A percentile compares a stretch with the other conserved stretches of the same genome.
Conservation (phyloP, 805 yeast genomes). For the Torulaspora microellipsoides region DNA sequence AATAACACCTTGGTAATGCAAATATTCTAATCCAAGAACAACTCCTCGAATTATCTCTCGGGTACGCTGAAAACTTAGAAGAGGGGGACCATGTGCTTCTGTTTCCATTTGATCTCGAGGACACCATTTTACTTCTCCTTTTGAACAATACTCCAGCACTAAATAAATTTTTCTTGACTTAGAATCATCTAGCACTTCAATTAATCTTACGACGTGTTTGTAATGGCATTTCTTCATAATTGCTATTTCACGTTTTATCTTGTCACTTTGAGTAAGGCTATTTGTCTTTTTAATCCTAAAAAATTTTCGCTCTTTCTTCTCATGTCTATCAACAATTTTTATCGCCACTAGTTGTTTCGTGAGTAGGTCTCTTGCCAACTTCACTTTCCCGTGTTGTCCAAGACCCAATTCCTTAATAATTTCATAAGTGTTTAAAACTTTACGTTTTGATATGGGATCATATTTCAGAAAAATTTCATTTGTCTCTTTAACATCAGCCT, state of each 20-base stretch:
- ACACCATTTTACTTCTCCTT: conserved; percentile 87
- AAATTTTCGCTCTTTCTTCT: conserved; percentile 38
- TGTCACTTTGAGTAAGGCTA: conserved; percentile 54
- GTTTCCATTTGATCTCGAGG: conserved; percentile 38
- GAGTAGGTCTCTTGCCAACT: conserved; percentile 74
- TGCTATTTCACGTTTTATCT: conserved; percentile 80
- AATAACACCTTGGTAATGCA: conserved; percentile 85
- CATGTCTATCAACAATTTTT: conserved; percentile 80
- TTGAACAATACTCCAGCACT: conserved; percentile 83
- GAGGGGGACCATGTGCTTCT: conserved; percentile 51
- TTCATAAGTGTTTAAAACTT: conserved; percentile 85
- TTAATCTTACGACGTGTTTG: conserved; percentile 83
- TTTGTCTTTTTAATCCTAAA: conserved; percentile 34
- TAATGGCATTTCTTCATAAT: conserved; percentile 90
- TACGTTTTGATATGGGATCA: conserved; percentile 79
- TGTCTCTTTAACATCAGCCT: conserved; percentile 69
- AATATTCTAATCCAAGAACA: conserved; percentile 79
- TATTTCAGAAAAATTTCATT: conserved; percentile 73
- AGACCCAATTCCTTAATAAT: conserved; percentile 81
- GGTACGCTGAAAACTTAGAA: conserved; percentile 60
- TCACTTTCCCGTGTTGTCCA: conserved; percentile 99
- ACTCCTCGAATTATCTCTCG: conserved; percentile 78
- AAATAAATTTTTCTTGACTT: conserved; percentile 80
- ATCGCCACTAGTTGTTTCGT: conserved; percentile 75
- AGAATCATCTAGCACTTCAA: conserved; percentile 84